Conservation (phyloP, 2,329 filamentous ascomycete species). For the Verticillium nubilum region DNA sequence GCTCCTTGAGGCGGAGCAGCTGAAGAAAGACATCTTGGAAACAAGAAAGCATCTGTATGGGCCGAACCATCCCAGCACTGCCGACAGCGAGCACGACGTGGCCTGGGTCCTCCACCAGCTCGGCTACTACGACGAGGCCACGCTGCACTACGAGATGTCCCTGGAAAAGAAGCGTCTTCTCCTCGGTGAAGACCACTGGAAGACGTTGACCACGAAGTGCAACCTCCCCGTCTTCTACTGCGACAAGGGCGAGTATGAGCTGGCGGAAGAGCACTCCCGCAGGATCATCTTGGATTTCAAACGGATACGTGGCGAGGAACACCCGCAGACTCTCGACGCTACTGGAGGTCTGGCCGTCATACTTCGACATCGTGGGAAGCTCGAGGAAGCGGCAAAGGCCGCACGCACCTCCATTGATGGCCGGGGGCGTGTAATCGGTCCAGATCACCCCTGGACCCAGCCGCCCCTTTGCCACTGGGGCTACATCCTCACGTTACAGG, state of each 20-base stretch:
- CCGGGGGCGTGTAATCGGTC: neutral
- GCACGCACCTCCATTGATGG: neutral
- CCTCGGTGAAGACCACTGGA: neutral
- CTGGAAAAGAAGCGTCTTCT: neutral
- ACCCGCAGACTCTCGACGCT: neutral
- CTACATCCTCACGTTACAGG: neutral
- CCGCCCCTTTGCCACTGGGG: neutral
- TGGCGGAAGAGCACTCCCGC: neutral
- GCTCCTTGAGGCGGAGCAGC: neutral
- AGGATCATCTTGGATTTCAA: constrained; percentile 1
- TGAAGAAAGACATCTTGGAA: neutral
- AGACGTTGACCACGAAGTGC: constrained; percentile 1
- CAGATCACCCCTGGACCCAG: neutral
- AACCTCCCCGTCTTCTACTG: constrained; percentile 1
- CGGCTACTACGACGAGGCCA: neutral
- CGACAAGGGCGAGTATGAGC: neutral
- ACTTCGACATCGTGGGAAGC: neutral
- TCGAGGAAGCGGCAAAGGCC: neutral
- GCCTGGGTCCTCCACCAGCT: neutral
- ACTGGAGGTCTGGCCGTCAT: neutral
- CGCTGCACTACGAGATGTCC: neutral
- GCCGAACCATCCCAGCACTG: neutral
- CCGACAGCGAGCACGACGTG: neutral
- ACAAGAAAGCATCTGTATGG: neutral
- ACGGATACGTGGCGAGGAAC: neutral